Base-by-base conservation (phyloP, 257 asterid genomes). In the Eucommia ulmoides region DNA sequence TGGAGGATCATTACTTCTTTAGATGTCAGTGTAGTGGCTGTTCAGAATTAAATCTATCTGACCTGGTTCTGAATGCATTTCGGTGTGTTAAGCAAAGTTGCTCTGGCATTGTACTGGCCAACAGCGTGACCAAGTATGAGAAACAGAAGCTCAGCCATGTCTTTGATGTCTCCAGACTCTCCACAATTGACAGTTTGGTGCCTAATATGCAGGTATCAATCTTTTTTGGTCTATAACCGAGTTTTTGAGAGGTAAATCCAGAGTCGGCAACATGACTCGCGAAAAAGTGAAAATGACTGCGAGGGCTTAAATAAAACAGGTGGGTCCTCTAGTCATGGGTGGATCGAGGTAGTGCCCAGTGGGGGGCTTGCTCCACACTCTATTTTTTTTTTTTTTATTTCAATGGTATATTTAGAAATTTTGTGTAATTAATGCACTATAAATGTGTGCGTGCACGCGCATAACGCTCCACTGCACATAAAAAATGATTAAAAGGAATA, bases 1-100 rank as follows among this genome's bases (percentile, higher is more conserved):
- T 91, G 69, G 72, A 75, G 73, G 84, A 86, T 49, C 76, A 53
- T 51, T 91, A 91, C 78, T 71, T 83, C 7, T 91, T 91, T 64
- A 66, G 59, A 44, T 91, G 98, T 62, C 82, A 77, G 57, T 91
- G 98, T 67, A 68, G 73, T 53, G 75, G 89, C 61, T 91, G 98
- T 72, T 64, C 82, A 12, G 72, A 70, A 64, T 53, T 69, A 56
- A 83, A 80, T 69, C 65, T 79, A 14, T 62, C 95, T 42, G 98
- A 91, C 72, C 83, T 91, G 66, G 78, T 79, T 45, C 71, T 76
- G 51, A 66, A 65, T 60, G 78, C 78, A 49, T 83, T 74, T 76
- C 72, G 77, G 51, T 91, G 98, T 74, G 48, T 22, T 52, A 66
- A 68, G 57, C 73, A 73, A 24, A 69, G 55, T 49, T 91, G 98